A percentile compares a stretch with the other conserved stretches of the same genome.
phyloP scores from a whole-genome alignment of 768 basidiomycete genomes.

The Pholiota microspora region DNA sequence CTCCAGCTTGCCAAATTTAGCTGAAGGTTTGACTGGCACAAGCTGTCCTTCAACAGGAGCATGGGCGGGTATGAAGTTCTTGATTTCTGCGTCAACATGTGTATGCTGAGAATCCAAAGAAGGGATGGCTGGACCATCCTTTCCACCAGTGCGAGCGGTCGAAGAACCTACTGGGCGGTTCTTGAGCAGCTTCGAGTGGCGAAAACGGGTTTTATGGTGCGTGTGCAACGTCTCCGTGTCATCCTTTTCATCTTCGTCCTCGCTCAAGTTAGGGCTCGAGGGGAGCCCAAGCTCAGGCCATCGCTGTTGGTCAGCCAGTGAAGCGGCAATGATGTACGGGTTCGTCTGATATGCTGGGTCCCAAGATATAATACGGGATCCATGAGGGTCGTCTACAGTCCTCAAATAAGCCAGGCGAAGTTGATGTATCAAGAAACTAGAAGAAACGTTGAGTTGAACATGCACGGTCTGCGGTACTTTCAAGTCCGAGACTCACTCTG shows the following conservation, averaged over 20 bases:
- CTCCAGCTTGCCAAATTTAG: conserved; percentile 29
- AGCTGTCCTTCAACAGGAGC: conserved; percentile 32
- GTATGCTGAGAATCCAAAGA: background rate
- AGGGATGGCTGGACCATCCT: background rate
- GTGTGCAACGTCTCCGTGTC: conserved; percentile 20
- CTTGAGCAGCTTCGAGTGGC: conserved; percentile 88
- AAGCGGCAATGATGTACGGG: conserved; percentile 78
- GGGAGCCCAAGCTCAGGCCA: conserved; percentile 86
- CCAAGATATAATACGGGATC: conserved; percentile 75
- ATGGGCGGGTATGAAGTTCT: conserved; percentile 32
- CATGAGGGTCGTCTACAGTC: conserved; percentile 84
- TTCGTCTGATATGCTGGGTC: conserved; percentile 77
- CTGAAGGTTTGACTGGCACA: conserved; percentile 27
- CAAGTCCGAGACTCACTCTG: background rate
- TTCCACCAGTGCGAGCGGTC: background rate
- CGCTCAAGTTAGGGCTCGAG: conserved; percentile 67
- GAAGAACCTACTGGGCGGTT: conserved; percentile 28
- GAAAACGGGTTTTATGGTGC: conserved; percentile 55
- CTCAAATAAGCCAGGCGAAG: conserved; percentile 85
- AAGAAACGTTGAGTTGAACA: background rate
- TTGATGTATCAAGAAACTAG: conserved; percentile 74
- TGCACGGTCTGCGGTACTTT: background rate
- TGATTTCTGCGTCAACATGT: conserved; percentile 9
- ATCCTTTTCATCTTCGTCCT: conserved; percentile 59
- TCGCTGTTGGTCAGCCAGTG: conserved; percentile 71